These are phyloP conservation scores for Tieghemiomyces parasiticus DNA, from an alignment of 192 early-diverging fungal species.

Conservation along the genomic window DNA sequence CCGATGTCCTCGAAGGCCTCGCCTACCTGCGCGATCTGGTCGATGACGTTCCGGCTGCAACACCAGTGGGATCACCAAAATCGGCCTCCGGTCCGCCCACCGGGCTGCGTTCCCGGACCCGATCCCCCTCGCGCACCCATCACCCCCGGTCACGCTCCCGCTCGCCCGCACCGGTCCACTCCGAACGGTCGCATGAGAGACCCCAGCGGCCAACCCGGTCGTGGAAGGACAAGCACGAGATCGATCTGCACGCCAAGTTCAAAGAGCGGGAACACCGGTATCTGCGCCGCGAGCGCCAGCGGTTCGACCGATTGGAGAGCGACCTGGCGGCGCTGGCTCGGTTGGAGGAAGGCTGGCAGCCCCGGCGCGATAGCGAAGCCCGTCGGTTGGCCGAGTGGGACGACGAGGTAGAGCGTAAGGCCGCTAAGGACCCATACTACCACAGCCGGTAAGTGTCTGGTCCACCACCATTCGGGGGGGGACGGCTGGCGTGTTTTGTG, in stretches of 20 bases:
- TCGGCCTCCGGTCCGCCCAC: background rate
- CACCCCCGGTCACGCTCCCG: no score
- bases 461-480: no score
- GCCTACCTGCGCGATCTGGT: background rate
- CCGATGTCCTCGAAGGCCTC: background rate
- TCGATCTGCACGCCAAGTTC: background rate
- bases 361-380: constrained; percentile 11
- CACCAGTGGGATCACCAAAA: no score
- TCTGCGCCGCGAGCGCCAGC: background rate
- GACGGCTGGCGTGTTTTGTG: no score
- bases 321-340: constrained; percentile 21
- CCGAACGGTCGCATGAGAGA: background rate
- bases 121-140: background rate
- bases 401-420: constrained; percentile 17
- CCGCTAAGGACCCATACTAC: constrained; percentile 51
- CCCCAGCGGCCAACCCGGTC: background rate
- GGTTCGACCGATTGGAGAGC: constrained; percentile 1
- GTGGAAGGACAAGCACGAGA: background rate
- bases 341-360: constrained; percentile 17
- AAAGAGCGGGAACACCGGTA: background rate
- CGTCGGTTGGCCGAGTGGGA: constrained; percentile 21
- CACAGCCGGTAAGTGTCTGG: constrained; percentile 44
- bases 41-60: no score
- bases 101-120: background rate
- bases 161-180: background rate